A percentile compares a stretch with the other conserved stretches of the same genome.
Evolutionary conservation across 257 asterid genomes (phyloP).

Genomic region (Ilex aquifolium): DNA sequence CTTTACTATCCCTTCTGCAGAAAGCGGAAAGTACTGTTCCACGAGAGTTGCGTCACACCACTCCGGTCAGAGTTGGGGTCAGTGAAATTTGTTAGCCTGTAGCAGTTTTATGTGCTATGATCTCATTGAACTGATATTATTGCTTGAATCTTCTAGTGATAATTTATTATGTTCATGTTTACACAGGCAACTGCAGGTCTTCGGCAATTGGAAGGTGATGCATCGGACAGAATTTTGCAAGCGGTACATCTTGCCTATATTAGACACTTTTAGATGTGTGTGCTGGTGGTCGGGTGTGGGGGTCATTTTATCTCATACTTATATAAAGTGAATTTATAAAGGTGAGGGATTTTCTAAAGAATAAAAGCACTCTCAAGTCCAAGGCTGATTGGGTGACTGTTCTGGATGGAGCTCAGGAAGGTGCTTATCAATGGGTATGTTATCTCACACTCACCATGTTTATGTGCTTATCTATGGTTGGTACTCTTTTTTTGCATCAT

Average conservation of each 20-base stretch:
- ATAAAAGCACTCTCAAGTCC: constrained; percentile 39
- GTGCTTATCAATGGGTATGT: constrained; percentile 75
- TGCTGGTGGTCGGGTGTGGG: too few species aligned
- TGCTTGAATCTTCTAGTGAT: constrained; percentile 9
- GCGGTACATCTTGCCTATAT: constrained; percentile 32
- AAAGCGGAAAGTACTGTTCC: constrained; percentile 56
- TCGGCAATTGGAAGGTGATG: constrained; percentile 46
- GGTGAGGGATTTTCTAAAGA: constrained; percentile 52
- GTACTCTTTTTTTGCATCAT: too few species aligned
- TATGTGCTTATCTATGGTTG: not conserved
- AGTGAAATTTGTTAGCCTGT: constrained; percentile 13
- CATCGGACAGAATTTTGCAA: constrained; percentile 58
- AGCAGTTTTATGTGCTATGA: not conserved
- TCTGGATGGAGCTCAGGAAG: constrained; percentile 65
- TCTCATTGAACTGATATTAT: not conserved
- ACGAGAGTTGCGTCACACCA: constrained; percentile 19
- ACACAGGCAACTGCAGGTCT: constrained; percentile 84
- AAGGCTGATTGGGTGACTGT: constrained; percentile 52
- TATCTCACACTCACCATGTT: not conserved
- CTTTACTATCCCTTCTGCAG: constrained; percentile 36
- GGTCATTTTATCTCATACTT: not conserved
- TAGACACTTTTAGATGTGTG: too few species aligned
- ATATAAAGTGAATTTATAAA: constrained; percentile 9
- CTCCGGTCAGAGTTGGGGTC: constrained; percentile 80
- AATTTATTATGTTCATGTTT: constrained; percentile 11